phyloP scores from a whole-genome alignment of 2,329 filamentous ascomycete genomes.

The Talaromyces sp. region DNA sequence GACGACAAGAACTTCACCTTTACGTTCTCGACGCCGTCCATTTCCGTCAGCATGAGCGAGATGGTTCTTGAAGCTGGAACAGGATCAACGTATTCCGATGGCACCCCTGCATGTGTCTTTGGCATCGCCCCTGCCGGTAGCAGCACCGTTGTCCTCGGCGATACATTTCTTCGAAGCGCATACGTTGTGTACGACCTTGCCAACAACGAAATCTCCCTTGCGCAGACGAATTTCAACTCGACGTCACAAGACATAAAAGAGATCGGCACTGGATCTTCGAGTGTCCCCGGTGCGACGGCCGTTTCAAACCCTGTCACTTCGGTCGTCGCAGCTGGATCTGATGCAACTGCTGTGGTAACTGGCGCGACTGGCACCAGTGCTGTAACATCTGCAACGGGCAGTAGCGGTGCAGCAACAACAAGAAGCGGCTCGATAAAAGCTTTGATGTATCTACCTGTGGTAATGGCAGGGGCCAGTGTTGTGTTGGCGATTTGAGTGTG shows the following conservation, averaged over 20 bases:
- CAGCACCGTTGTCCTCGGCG: constrained; percentile 50
- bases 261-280: constrained; percentile 44
- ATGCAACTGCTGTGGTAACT: neutral
- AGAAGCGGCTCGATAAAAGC: neutral
- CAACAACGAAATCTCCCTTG: constrained; percentile 57
- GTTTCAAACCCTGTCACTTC: constrained; percentile 48
- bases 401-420: neutral
- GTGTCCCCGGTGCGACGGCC: constrained; percentile 49
- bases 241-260: constrained; percentile 47
- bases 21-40: constrained; percentile 51
- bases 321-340: constrained; percentile 21
- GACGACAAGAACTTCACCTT: constrained; percentile 49
- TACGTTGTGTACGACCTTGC: constrained; percentile 59
- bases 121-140: constrained; percentile 48
- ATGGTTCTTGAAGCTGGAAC: constrained; percentile 47
- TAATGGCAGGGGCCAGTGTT: neutral
- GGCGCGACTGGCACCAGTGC: too few species aligned
- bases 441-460: neutral
- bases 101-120: constrained; percentile 36
- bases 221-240: constrained; percentile 57
- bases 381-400: neutral
- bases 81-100: constrained; percentile 28
- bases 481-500: neutral
- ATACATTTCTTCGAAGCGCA: constrained; percentile 58
- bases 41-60: constrained; percentile 52